Conservation (phyloP, 2,329 filamentous ascomycete species). For the Aspergillus quadricinctus region DNA sequence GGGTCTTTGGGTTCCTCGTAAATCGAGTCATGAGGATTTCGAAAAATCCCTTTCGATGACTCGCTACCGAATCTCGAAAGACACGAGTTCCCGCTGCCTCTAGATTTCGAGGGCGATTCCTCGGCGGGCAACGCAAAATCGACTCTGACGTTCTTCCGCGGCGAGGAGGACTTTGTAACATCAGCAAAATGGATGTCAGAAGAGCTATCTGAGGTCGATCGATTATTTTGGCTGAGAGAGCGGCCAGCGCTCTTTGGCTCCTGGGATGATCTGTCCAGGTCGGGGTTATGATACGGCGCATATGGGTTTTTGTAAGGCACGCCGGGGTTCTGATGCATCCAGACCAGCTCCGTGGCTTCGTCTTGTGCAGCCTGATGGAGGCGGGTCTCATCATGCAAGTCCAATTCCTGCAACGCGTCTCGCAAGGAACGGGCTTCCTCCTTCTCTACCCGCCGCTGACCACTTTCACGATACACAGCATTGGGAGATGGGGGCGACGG, state of each 20-base stretch:
- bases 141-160: conserved; percentile 36
- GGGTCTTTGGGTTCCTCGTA: conserved; percentile 76
- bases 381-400: conserved; percentile 51
- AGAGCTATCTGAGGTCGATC: conserved; percentile 18
- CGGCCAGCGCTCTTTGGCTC: conserved; percentile 42
- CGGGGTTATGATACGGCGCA: conserved; percentile 44
- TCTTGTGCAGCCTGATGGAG: conserved; percentile 56
- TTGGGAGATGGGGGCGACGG: conserved; percentile 32
- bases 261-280: conserved; percentile 37
- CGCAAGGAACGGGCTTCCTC: conserved; percentile 55
- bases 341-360: conserved; percentile 62
- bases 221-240: conserved; percentile 39
- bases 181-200: conserved; percentile 5
- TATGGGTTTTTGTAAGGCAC: conserved; percentile 47
- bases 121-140: conserved; percentile 37
- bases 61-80: conserved; percentile 34
- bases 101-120: conserved; percentile 11
- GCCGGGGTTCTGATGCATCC: conserved; percentile 56
- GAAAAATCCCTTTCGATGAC: conserved; percentile 49
- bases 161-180: conserved; percentile 18
- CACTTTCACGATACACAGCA: conserved; percentile 51
- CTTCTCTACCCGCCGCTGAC: conserved; percentile 53
- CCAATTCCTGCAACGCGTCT: conserved; percentile 55
- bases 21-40: conserved; percentile 60
- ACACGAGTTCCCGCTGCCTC: conserved; percentile 16